Evolutionary conservation across 2,329 filamentous ascomycete species (phyloP).

Genomic region (Fusarium sp.): DNA sequence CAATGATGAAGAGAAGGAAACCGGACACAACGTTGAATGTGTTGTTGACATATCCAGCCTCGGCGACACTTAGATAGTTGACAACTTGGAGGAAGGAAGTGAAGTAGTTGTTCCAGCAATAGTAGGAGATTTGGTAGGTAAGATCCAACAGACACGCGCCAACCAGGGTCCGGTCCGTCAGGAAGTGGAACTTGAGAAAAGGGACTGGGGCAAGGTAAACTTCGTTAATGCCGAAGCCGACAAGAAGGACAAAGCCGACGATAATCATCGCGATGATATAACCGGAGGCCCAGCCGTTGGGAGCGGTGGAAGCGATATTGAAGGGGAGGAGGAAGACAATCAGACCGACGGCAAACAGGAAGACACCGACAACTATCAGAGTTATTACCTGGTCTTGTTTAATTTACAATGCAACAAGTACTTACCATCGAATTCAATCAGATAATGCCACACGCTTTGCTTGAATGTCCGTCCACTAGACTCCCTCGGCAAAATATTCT

Average conservation of each 20-base stretch:
- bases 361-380: constrained; percentile 63
- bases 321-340: constrained; percentile 76
- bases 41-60: constrained; percentile 64
- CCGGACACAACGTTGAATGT: constrained; percentile 67
- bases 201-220: constrained; percentile 68
- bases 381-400: background rate
- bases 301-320: constrained; percentile 65
- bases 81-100: constrained; percentile 71
- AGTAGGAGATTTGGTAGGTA: constrained; percentile 65
- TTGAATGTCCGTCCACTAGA: constrained; percentile 61
- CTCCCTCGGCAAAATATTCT: constrained; percentile 58
- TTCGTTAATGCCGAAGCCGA: constrained; percentile 70
- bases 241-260: constrained; percentile 71
- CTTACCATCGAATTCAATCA: constrained; percentile 71
- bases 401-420: background rate
- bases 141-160: constrained; percentile 63
- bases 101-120: constrained; percentile 68
- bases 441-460: constrained; percentile 66
- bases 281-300: constrained; percentile 65
- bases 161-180: constrained; percentile 66
- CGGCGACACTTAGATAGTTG: constrained; percentile 57
- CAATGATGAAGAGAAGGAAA: constrained; percentile 64
- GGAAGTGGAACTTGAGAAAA: constrained; percentile 68
- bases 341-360: constrained; percentile 71
- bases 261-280: constrained; percentile 74